Percentiles rank a stretch among this genome's conserved stretches.
phyloP scores from a whole-genome alignment of 257 asterid genomes.

The Fraxinus quadrangulata region DNA sequence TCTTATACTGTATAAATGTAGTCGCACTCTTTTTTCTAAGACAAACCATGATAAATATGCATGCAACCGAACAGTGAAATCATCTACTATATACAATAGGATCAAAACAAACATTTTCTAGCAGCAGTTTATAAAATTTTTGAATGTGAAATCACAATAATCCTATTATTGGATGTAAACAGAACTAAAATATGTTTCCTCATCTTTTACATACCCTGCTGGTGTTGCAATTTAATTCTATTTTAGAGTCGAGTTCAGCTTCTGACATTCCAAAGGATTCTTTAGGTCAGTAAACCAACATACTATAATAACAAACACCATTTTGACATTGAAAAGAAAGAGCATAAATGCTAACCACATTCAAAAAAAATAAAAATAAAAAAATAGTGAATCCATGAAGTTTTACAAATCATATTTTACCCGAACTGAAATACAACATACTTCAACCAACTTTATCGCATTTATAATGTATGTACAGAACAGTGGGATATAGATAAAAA shows the following conservation, averaged over 20 bases:
- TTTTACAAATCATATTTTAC: too few species aligned
- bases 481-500: not conserved
- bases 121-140: not conserved
- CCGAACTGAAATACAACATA: too few species aligned
- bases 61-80: not conserved
- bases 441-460: too few species aligned
- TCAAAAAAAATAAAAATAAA: too few species aligned
- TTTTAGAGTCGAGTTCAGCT: not conserved
- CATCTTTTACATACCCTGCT: not conserved
- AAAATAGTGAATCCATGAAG: too few species aligned
- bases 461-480: too few species aligned
- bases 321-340: not conserved
- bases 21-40: not conserved
- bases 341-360: too few species aligned
- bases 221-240: not conserved
- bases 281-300: not conserved
- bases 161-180: not conserved
- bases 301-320: not conserved
- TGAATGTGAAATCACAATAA: not conserved
- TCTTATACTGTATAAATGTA: not conserved
- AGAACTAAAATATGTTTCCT: not conserved
- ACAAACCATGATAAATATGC: not conserved
- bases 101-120: not conserved
- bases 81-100: not conserved
- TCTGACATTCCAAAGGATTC: not conserved